These are phyloP conservation scores for Bipolaris gigantea DNA, from an alignment of 2,329 filamentous ascomycete genomes.

Conservation along the genomic window DNA sequence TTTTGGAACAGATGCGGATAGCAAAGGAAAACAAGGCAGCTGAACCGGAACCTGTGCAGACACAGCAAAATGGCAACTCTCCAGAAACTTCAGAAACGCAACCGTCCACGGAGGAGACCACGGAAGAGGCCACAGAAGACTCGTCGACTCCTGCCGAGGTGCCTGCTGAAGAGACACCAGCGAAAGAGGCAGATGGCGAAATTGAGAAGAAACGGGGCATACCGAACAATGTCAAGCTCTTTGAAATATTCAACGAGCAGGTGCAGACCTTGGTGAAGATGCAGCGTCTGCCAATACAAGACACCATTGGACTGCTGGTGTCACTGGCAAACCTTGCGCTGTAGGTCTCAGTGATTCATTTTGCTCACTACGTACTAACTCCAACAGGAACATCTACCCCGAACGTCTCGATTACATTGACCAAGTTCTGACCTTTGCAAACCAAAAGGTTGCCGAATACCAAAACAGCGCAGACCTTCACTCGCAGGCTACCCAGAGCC, in stretches of 20 bases:
- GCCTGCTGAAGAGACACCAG: conserved; percentile 36
- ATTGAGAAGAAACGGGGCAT: conserved; percentile 59
- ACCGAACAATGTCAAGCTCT: conserved; percentile 80
- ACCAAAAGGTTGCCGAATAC: conserved; percentile 82
- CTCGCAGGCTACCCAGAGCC: conserved; percentile 82
- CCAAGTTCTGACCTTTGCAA: conserved; percentile 86
- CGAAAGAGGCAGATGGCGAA: conserved; percentile 48
- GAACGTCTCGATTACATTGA: conserved; percentile 92
- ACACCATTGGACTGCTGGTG: conserved; percentile 91
- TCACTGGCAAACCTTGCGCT: conserved; percentile 90
- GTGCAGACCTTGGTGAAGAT: conserved; percentile 91
- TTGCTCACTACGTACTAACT: conserved; percentile 27
- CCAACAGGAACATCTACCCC: conserved; percentile 78
- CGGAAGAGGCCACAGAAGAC: conserved; percentile 35
- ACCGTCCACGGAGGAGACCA: conserved; percentile 30
- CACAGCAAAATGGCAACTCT: conserved; percentile 42
- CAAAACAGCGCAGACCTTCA: conserved; percentile 95
- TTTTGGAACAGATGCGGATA: conserved; percentile 78
- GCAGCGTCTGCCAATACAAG: conserved; percentile 87
- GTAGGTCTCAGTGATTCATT: conserved; percentile 42
- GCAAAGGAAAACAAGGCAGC: conserved; percentile 57
- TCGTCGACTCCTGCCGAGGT: conserved; percentile 33
- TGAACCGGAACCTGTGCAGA: conserved; percentile 25
- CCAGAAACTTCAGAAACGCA: conserved; percentile 25
- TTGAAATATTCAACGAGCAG: conserved; percentile 96